Base-by-base conservation (phyloP, 2,329 filamentous ascomycete species). In the Zarea fungicola region DNA sequence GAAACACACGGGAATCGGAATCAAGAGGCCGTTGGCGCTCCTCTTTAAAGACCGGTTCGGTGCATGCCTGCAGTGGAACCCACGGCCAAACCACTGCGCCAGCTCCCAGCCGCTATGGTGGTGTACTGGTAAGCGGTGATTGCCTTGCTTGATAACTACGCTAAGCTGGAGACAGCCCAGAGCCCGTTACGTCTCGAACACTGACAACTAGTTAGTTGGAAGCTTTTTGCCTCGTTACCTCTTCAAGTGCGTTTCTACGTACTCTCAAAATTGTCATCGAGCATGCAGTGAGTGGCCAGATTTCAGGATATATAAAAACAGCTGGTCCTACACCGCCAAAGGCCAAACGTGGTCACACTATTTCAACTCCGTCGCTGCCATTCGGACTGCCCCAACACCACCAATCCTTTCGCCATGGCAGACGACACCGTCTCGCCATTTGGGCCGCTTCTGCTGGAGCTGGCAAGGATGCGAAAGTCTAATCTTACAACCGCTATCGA, bases 401-500 rank as follows among this genome's bases (percentile, higher is more conserved):
- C 29, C 19, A 23, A 21, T 47, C 43, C 37, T 42, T 48, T 55
- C 56, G 45, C 25, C 56, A 66, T 67, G 65, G 56, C 62, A 51
- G 61, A 65, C 29, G 61, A 62, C 50, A 58, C 59, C 56, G 56
- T 62, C 43, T 76, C 72, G 61, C 71, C 74, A 21, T 75, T 81
- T 60, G 67, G 70, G 49, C 66, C 70, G 25, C 67, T 96, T 56
- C 78, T 87, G 65, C 83, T 83, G 58, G 89, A 95, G 63, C 80
- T 93, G 56, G 78, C 83, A 56, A 81, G 83, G 59, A 80, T 95
- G 52, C 80, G 80, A 59, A 83, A 78, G 62, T 82, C 79, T 54
- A 80, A 83, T 26, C 78, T 91, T 37, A 78, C 78, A 4, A 80
- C 85, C 49, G 84, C 84, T 32, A 82, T 95, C 50, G 72, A 81